These are phyloP conservation scores for Clausena lansium DNA, from an alignment of 345 rosid species.

Conservation along the genomic window DNA sequence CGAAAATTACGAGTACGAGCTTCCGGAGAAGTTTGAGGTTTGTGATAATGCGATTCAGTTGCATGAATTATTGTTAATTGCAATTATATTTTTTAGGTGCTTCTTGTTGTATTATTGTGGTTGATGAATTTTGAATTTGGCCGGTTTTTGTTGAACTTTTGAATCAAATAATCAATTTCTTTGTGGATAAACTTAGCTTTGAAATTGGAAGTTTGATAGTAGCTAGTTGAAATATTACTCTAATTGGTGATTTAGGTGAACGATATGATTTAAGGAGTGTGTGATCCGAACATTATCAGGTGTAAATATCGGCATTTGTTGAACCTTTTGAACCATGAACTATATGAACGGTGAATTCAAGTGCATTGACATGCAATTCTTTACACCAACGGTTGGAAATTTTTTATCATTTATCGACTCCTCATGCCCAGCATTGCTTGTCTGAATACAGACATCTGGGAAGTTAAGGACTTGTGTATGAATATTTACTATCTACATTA, in stretches of 20 bases:
- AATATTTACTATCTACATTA: not conserved
- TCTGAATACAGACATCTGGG: no score
- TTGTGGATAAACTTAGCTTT: not conserved
- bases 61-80: not conserved
- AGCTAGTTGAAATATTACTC: not conserved
- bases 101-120: not conserved
- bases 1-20: slow-evolving; percentile 64
- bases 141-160: not conserved
- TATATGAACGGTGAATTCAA: not conserved
- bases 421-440: no score
- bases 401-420: no score
- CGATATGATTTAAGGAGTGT: not conserved
- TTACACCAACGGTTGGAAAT: not conserved
- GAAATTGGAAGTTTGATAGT: no score
- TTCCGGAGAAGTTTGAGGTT: slow-evolving; percentile 55
- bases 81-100: not conserved
- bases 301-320: not conserved
- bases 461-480: not conserved
- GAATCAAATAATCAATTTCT: not conserved
- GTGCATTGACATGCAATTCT: no score
- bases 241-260: not conserved
- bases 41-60: not conserved
- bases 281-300: not conserved
- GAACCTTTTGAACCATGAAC: not conserved
- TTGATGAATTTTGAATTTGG: not conserved